Evolutionary conservation across 106 monocot species (phyloP).

Genomic region (Dioscorea alata): DNA sequence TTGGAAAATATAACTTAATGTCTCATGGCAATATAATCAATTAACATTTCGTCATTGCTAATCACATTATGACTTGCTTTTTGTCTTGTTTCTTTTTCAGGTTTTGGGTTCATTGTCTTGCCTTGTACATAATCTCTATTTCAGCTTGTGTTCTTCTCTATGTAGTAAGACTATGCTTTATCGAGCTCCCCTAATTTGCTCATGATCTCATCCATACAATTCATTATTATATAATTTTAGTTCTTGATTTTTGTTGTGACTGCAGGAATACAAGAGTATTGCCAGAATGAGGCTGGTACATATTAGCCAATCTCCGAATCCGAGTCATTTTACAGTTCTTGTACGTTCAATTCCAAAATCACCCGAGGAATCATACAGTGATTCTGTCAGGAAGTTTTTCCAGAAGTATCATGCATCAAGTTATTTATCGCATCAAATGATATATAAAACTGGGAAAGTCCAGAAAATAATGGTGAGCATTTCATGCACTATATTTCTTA

Average conservation of each 20-base stretch:
- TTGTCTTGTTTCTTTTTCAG: constrained; percentile 22
- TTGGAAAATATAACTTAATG: too few species aligned
- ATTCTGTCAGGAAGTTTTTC: constrained; percentile 70
- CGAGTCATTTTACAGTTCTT: constrained; percentile 89
- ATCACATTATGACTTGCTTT: background rate
- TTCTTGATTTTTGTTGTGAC: constrained; percentile 1
- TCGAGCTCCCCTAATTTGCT: background rate
- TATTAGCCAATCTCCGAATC: constrained; percentile 46
- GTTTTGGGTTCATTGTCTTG: constrained; percentile 77
- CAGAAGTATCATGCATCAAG: constrained; percentile 68
- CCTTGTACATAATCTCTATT: constrained; percentile 52
- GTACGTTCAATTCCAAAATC: constrained; percentile 82
- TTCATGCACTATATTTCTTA: background rate
- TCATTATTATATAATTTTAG: background rate
- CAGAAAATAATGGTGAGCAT: constrained; percentile 72
- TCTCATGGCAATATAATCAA: too few species aligned
- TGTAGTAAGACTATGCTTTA: constrained; percentile 36
- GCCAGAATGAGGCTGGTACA: constrained; percentile 62
- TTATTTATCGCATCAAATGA: constrained; percentile 92
- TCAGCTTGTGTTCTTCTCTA: constrained; percentile 60
- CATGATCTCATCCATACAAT: background rate
- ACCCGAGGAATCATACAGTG: constrained; percentile 40
- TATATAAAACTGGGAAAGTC: constrained; percentile 74
- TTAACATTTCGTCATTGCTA: background rate
- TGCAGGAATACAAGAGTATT: constrained; percentile 81